Base-by-base conservation (phyloP, 2,329 filamentous ascomycete species). In the Penicillium brevicompactum region DNA sequence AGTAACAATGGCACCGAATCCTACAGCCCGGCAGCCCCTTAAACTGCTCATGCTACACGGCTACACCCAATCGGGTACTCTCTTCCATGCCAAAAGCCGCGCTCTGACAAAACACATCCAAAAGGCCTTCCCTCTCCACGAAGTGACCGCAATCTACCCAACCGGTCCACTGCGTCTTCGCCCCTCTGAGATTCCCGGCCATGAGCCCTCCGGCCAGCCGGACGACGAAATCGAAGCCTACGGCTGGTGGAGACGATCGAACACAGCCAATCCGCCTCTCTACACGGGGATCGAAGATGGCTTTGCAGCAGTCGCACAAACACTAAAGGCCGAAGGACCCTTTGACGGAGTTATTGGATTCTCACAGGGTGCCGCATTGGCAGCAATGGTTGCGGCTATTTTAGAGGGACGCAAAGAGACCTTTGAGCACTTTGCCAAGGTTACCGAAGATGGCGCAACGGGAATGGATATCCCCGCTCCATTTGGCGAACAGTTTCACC, bases 61-160 rank as follows among this genome's bases (percentile, higher is more conserved):
- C 74, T 97, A 87, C 83, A 96, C 93, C 7, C 93, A 97, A 80
- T 95, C 90, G 27, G 92, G 92, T 4, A 75, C 87, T 4, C 80
- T 92, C 60, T 97, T 97, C 83, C 88, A 86, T 71, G 84, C 88
- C 73, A 97, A 97, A 78, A 95, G 91, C 44, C 90, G 91, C 72
- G 91, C 91, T 10, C 80, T 97, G 1, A 86, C 92, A 66, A 96
- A 97, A 74, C 80, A 87, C 51, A 83, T 97, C 54, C 74, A 80
- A 57, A 96, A 96, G 70, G 78, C 85, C 27, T 88, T 97, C 60
- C 82, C 85, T 8, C 74, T 82, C 2, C 82, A 87, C 43, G 76
- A 83, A 52, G 75, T 87, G 38, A 73, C 79, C 3, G 80, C 91
- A 50, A 74, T 85, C 68, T 92, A 89, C 75, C 87, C 88, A 4